These are phyloP conservation scores for Crotalaria pallida DNA, from an alignment of 306 rosid genomes.

Conservation along the genomic window DNA sequence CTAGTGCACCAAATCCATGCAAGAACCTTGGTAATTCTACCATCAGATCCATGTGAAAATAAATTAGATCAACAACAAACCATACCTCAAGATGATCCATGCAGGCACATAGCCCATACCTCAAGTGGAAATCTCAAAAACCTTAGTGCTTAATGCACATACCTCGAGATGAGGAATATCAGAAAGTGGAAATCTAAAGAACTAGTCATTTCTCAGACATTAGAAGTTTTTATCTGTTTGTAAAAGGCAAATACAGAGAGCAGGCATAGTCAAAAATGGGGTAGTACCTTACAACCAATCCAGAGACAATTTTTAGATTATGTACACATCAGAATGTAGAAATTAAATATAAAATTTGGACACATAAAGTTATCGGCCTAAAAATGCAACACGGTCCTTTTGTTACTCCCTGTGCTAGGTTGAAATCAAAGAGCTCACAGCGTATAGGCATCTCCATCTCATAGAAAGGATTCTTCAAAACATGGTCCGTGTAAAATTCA, in stretches of 20 bases:
- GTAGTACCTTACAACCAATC: background rate
- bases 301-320: background rate
- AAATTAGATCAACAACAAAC: no score
- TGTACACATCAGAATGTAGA: constrained; percentile 2
- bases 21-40: background rate
- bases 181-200: no score
- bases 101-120: no score
- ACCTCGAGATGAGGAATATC: no score
- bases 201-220: no score
- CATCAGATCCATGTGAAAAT: background rate
- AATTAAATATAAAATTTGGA: background rate
- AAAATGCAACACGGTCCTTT: constrained; percentile 73
- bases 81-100: no score
- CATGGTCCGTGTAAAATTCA: constrained; percentile 76
- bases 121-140: no score
- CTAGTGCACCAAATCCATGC: background rate
- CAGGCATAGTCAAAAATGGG: background rate
- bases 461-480: constrained; percentile 91
- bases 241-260: background rate
- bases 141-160: no score
- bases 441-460: constrained; percentile 99
- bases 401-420: constrained; percentile 65
- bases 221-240: no score
- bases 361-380: constrained; percentile 49
- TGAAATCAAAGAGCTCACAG: constrained; percentile 85